Conservation (phyloP, 345 rosid genomes). For the Gynandropsis gynandra region DNA sequence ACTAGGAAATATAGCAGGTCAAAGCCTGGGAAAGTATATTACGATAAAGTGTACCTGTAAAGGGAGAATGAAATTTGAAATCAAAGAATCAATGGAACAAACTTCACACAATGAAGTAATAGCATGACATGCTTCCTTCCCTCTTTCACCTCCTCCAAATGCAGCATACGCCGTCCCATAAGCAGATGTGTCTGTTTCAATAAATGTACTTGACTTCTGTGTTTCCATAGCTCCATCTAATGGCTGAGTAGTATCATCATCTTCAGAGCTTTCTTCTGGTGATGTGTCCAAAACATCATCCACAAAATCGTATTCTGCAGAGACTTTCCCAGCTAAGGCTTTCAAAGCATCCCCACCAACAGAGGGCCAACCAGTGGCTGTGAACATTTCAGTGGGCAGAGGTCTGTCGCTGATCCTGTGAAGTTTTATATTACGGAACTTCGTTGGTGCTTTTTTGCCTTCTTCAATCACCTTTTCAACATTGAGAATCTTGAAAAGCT, state of each 20-base stretch:
- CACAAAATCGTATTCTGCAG: slow-evolving; percentile 50
- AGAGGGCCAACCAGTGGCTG: slow-evolving; percentile 86
- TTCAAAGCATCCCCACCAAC: slow-evolving; percentile 69
- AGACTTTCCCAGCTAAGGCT: slow-evolving; percentile 68
- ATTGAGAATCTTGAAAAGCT: slow-evolving; percentile 58
- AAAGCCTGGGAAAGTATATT: slow-evolving; percentile 1
- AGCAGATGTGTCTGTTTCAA: slow-evolving; percentile 39
- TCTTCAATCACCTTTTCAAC: slow-evolving; percentile 65
- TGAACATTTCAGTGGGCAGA: slow-evolving; percentile 52
- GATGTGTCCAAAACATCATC: slow-evolving; percentile 31
- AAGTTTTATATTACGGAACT: slow-evolving; percentile 57
- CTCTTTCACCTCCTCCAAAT: slow-evolving; percentile 47
- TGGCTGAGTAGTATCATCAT: slow-evolving; percentile 17
- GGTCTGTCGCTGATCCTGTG: slow-evolving; percentile 35
- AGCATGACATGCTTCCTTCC: slow-evolving; percentile 87
- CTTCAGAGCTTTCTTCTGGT: slow-evolving; percentile 28
- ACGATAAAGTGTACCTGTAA: slow-evolving; percentile 54
- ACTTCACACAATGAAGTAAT: slow-evolving; percentile 89
- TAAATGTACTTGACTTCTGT: slow-evolving; percentile 15
- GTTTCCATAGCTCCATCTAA: slow-evolving; percentile 22
- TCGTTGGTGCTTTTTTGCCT: slow-evolving; percentile 73
- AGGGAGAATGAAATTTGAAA: slow-evolving; percentile 91
- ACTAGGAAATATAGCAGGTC: background rate
- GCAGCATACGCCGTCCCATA: slow-evolving; percentile 48
- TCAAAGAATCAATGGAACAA: slow-evolving; percentile 82